Base-by-base conservation (phyloP, 129 eudicot species). In the Chrysanthemum lavandulifolium region DNA sequence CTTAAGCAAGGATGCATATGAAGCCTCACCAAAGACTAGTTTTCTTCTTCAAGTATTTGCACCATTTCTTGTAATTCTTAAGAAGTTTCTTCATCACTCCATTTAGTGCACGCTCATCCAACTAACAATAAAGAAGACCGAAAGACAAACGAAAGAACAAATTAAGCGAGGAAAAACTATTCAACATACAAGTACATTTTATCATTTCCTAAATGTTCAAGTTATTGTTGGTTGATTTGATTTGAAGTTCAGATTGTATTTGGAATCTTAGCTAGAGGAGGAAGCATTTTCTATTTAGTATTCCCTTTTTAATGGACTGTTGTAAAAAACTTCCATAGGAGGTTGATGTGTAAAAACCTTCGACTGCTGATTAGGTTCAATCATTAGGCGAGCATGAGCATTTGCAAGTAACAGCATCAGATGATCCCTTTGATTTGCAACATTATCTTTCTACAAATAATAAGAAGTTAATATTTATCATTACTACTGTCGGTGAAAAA, bases 11-110 rank as follows among this genome's bases (percentile, higher is more conserved):
- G 15, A 66, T 23, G 27, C 50, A 75, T 12, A 33, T 43, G 13
- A 52, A 69, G 36, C 61, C 87, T 81, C 74, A 93, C 99, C 99
- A 91, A 16, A 95, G 88, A 77, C 99, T 95, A 79, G 96, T 95
- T 82, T 95, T 95, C 23, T 97, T 87, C 78, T 80, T 97, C 86
- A 95, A 77, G 77, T 88, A 95, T 76, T 95, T 95, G 97, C 99
- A 95, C 99, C 97, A 90, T 67, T 88, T 88, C 73, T 88, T 95
- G 79, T 95, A 95, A 82, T 91, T 95, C 78, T 95, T 90, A 83
- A 95, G 91, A 73, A 95, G 91, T 71, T 91, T 95, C 86, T 95
- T 95, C 99, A 95, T 95, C 75, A 95, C 97, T 83, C 88, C 97
- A 68, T 89, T 84, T 43, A 91, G 73, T 49, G 99, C 99, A 62